Evolutionary conservation across 176 grass and related monocot genomes (phyloP).

Genomic region (Carex kokanica): DNA sequence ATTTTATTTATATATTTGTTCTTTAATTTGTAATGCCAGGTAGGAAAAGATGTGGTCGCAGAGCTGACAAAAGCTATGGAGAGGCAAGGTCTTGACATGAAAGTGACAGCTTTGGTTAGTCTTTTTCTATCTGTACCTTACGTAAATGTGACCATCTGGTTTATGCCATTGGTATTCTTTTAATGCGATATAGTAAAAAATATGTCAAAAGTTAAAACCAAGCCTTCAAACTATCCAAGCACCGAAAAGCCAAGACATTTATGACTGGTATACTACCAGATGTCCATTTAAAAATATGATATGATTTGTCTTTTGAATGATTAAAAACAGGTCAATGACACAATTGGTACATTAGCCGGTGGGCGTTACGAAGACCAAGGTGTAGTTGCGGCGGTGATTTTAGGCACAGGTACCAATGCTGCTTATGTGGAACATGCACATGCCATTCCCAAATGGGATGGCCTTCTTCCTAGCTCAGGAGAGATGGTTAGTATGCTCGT

Average conservation of each 20-base stretch:
- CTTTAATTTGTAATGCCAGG: constrained; percentile 41
- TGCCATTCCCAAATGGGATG: constrained; percentile 82
- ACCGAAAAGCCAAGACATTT: neutral
- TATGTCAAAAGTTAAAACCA: neutral
- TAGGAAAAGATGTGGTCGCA: constrained; percentile 80
- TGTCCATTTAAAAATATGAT: neutral
- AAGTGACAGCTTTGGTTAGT: constrained; percentile 68
- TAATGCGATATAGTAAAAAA: neutral
- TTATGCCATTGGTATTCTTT: neutral
- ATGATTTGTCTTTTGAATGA: neutral
- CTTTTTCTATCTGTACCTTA: constrained; percentile 6
- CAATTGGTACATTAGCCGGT: constrained; percentile 80
- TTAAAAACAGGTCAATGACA: constrained; percentile 69
- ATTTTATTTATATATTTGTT: constrained; percentile 12
- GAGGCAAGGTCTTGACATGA: constrained; percentile 86
- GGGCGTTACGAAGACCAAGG: constrained; percentile 74
- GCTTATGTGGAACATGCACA: constrained; percentile 72
- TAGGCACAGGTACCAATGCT: constrained; percentile 95
- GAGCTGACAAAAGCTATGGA: constrained; percentile 77
- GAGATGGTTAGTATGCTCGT: constrained; percentile 53
- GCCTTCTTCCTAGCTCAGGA: constrained; percentile 63
- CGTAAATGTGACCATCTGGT: neutral
- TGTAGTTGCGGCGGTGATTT: constrained; percentile 71
- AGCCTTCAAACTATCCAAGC: neutral
- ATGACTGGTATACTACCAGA: neutral